phyloP scores from a whole-genome alignment of 306 rosid genomes.

The Prunus armeniaca region DNA sequence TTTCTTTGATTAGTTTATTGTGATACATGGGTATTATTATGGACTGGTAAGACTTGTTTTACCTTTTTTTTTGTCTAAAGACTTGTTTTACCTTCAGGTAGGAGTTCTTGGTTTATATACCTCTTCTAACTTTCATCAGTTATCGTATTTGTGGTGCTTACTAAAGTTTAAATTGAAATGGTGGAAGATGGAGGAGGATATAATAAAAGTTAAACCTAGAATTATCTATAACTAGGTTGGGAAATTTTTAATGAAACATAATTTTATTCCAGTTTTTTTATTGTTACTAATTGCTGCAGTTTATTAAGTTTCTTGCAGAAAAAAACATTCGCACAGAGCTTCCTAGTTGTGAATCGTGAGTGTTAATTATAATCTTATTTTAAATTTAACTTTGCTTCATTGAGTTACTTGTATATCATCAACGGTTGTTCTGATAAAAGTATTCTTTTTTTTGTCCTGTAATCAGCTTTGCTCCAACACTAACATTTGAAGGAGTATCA shows the following conservation, averaged over 20 bases:
- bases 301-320: constrained; percentile 60
- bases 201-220: not conserved
- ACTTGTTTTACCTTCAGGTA: not conserved
- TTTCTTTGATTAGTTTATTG: not conserved
- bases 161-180: constrained; percentile 5
- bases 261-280: constrained; percentile 14
- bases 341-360: constrained; percentile 72
- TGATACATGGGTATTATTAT: not conserved
- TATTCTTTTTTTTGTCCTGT: constrained; percentile 6
- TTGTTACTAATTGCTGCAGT: constrained; percentile 34
- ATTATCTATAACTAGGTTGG: not conserved
- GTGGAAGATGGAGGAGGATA: not conserved
- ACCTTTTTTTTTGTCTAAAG: not conserved
- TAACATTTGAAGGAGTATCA: constrained; percentile 60
- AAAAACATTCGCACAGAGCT: constrained; percentile 55
- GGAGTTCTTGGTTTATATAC: not conserved
- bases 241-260: not conserved
- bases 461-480: constrained; percentile 64
- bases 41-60: not conserved
- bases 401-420: constrained; percentile 9
- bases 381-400: constrained; percentile 20
- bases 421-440: constrained; percentile 22
- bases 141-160: not conserved
- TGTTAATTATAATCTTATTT: constrained; percentile 27
- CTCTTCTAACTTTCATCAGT: not conserved